Evolutionary conservation across 2,329 filamentous ascomycete genomes (phyloP).

Genomic region (Penicillium sp.): DNA sequence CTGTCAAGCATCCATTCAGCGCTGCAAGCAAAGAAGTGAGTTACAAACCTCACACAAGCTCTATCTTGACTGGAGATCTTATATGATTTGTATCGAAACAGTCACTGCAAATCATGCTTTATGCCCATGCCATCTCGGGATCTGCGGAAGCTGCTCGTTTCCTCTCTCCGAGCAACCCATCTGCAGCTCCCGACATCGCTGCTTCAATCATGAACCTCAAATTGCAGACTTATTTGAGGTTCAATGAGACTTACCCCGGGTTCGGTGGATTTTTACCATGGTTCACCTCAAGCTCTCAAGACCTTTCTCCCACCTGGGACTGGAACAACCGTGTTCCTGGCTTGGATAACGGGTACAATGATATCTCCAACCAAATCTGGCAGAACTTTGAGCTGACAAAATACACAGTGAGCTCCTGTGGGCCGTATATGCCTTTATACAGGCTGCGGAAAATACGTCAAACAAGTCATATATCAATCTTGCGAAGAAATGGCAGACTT

Average conservation of each 20-base stretch:
- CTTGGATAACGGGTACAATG: slow-evolving; percentile 46
- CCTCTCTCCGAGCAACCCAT: slow-evolving; percentile 40
- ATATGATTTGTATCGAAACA: slow-evolving; percentile 14
- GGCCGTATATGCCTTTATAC: slow-evolving; percentile 49
- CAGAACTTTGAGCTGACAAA: not conserved
- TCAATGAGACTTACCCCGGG: slow-evolving; percentile 49
- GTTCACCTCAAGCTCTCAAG: slow-evolving; percentile 38
- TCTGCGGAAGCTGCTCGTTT: slow-evolving; percentile 46
- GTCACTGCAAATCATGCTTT: slow-evolving; percentile 52
- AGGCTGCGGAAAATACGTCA: slow-evolving; percentile 39
- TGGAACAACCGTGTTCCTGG: slow-evolving; percentile 48
- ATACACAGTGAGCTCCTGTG: slow-evolving; percentile 46
- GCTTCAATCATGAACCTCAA: slow-evolving; percentile 46
- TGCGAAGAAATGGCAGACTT: slow-evolving; percentile 43
- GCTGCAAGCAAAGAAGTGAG: slow-evolving; percentile 41
- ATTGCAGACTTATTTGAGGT: slow-evolving; percentile 45
- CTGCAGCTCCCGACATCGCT: slow-evolving; percentile 39
- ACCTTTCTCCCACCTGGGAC: slow-evolving; percentile 41
- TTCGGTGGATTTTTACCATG: slow-evolving; percentile 50
- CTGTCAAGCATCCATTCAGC: slow-evolving; percentile 42
- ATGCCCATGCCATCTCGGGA: slow-evolving; percentile 47
- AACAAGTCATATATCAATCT: slow-evolving; percentile 33
- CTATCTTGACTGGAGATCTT: not conserved
- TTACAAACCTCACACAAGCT: not conserved
- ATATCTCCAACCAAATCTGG: not conserved